Conservation (phyloP, 768 basidiomycete genomes). For the Boletus patriciae region DNA sequence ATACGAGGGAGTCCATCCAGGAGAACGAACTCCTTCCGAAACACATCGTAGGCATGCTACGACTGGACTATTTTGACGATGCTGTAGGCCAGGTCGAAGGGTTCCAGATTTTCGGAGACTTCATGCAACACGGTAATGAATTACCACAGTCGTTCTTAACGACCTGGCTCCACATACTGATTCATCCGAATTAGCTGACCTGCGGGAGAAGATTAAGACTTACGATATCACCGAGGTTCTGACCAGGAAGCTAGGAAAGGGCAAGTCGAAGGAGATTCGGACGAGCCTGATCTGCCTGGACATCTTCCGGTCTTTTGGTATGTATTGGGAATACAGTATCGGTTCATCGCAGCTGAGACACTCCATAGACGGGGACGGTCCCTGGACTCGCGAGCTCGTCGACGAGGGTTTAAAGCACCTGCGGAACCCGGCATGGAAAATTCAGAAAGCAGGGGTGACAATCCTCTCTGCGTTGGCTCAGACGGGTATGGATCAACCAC, state of each 20-base stretch:
- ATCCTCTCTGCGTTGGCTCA: slow-evolving; percentile 24
- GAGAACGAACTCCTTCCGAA: slow-evolving; percentile 9
- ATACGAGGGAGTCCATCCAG: slow-evolving; percentile 15
- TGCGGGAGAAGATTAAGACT: slow-evolving; percentile 12
- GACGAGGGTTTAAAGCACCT: slow-evolving; percentile 7
- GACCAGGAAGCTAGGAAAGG: slow-evolving; percentile 15
- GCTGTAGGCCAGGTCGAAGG: slow-evolving; percentile 25
- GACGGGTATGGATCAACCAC: slow-evolving; percentile 11
- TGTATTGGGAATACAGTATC: not conserved
- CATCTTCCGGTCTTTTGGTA: slow-evolving; percentile 24
- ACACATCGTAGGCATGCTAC: slow-evolving; percentile 24
- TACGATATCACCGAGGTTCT: slow-evolving; percentile 21
- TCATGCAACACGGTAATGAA: slow-evolving; percentile 22
- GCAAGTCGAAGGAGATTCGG: slow-evolving; percentile 13
- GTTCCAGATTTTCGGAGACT: slow-evolving; percentile 24
- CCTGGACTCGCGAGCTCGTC: slow-evolving; percentile 17
- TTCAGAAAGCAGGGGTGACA: slow-evolving; percentile 24
- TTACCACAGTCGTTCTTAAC: not conserved
- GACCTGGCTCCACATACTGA: not conserved
- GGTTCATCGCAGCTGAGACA: not conserved
- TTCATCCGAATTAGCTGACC: slow-evolving; percentile 1
- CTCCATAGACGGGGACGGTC: slow-evolving; percentile 7
- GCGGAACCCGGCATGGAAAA: slow-evolving; percentile 6
- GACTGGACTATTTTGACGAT: slow-evolving; percentile 26
- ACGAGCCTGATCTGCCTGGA: slow-evolving; percentile 26